These are phyloP conservation scores for Naganishia kalamii DNA, from an alignment of 768 basidiomycete species.

Conservation along the genomic window DNA sequence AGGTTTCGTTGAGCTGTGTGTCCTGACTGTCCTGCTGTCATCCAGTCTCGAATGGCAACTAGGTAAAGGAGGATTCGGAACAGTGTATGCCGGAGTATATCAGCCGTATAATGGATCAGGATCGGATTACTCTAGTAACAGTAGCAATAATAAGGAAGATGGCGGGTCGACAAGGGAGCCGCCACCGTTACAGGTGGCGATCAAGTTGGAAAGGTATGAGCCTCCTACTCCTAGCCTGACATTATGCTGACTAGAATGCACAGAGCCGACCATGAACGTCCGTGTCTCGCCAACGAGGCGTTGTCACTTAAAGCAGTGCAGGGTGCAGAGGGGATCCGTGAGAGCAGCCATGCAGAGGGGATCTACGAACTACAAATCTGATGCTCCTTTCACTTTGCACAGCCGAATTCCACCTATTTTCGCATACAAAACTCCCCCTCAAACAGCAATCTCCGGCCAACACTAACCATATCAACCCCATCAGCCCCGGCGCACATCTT, in stretches of 20 bases:
- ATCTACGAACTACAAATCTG: no score
- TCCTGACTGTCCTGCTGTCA: neutral
- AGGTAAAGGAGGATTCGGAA: conserved; percentile 23
- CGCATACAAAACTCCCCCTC: conserved; percentile 14
- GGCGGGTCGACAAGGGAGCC: neutral
- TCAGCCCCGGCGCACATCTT: neutral
- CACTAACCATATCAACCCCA: neutral
- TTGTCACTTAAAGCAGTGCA: conserved; percentile 16
- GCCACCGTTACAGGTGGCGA: conserved; percentile 20
- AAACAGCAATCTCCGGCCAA: neutral
- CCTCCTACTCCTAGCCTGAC: neutral
- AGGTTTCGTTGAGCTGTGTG: no score
- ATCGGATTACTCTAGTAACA: neutral
- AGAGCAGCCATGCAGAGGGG: neutral
- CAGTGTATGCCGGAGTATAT: conserved; percentile 15
- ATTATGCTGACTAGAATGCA: neutral
- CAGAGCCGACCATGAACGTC: neutral
- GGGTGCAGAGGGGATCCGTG: conserved; percentile 22
- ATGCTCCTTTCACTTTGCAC: conserved; percentile 9
- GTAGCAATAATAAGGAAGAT: neutral
- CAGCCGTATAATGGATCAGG: conserved; percentile 1
- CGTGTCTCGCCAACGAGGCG: conserved; percentile 16
- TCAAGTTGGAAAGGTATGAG: conserved; percentile 22
- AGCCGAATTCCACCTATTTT: conserved; percentile 20
- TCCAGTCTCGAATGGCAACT: conserved; percentile 21